phyloP scores from a whole-genome alignment of 352 stramenopile species.

The Halophytophthora polymorphica region DNA sequence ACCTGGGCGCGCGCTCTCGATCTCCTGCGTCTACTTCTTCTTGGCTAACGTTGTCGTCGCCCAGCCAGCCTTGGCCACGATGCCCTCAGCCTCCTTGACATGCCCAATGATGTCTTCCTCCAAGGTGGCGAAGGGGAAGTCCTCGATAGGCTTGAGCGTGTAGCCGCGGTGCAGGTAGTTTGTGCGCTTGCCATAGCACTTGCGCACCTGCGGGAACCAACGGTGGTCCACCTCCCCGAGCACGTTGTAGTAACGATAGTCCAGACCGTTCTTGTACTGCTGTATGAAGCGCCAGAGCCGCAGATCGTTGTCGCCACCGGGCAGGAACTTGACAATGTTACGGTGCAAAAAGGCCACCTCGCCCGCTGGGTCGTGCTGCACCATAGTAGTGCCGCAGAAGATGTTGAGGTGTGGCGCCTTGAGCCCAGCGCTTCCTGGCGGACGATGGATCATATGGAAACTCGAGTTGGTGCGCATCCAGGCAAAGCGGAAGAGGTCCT shows the following conservation, averaged over 20 bases:
- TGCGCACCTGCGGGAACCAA: conserved; percentile 50
- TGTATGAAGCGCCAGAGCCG: conserved; percentile 45
- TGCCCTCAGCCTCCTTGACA: conserved; percentile 32
- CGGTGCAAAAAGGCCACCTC: conserved; percentile 61
- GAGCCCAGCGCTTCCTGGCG: conserved; percentile 41
- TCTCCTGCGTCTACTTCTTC: too few species aligned
- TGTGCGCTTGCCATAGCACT: conserved; percentile 55
- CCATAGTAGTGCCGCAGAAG: conserved; percentile 72
- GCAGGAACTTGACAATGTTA: conserved; percentile 57
- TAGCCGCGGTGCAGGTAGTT: conserved; percentile 48
- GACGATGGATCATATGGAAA: conserved; percentile 61
- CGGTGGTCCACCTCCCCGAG: conserved; percentile 52
- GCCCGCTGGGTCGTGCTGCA: conserved; percentile 51
- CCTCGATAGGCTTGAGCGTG: conserved; percentile 45
- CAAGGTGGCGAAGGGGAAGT: conserved; percentile 56
- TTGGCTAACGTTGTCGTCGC: not conserved
- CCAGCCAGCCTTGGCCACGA: conserved; percentile 22
- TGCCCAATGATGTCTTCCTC: conserved; percentile 44
- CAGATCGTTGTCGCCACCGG: conserved; percentile 27
- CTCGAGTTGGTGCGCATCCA: conserved; percentile 72
- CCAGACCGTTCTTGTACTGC: conserved; percentile 41
- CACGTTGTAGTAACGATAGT: conserved; percentile 46
- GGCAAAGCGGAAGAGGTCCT: conserved; percentile 78
- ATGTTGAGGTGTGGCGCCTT: conserved; percentile 35
- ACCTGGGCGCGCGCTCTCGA: too few species aligned